phyloP scores from a whole-genome alignment of 1,139 yeast genomes.

The Hyphopichia buzzinii region DNA sequence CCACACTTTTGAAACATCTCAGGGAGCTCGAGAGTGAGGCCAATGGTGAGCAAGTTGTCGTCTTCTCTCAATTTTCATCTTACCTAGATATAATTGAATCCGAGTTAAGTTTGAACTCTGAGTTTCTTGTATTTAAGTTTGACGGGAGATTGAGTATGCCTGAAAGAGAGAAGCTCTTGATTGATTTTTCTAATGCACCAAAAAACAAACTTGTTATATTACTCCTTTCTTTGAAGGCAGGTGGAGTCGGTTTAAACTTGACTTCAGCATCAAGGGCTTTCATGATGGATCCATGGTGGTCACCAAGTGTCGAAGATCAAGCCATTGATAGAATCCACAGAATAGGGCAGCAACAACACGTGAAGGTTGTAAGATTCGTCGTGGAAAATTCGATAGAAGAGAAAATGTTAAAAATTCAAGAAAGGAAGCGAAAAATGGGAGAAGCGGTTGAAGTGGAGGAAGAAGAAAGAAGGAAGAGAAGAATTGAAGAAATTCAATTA shows the following conservation, averaged over 20 bases:
- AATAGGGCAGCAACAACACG: constrained; percentile 77
- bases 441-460: constrained; percentile 82
- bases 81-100: constrained; percentile 72
- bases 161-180: constrained; percentile 63
- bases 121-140: constrained; percentile 56
- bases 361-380: constrained; percentile 76
- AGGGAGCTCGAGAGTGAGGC: constrained; percentile 49
- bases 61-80: constrained; percentile 88
- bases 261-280: constrained; percentile 85
- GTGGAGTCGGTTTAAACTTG: constrained; percentile 91
- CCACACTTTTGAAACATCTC: constrained; percentile 64
- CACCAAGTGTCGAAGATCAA: constrained; percentile 89
- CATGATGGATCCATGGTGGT: constrained; percentile 99
- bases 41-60: constrained; percentile 73
- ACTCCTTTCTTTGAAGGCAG: constrained; percentile 81
- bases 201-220: constrained; percentile 50
- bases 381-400: constrained; percentile 86
- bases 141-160: constrained; percentile 77
- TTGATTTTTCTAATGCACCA: constrained; percentile 43
- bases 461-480: constrained; percentile 66
- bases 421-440: constrained; percentile 79
- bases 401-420: constrained; percentile 85
- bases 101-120: constrained; percentile 43
- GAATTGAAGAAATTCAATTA: constrained; percentile 79
- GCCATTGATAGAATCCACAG: constrained; percentile 94